A percentile compares a stretch with the other conserved stretches of the same genome.
phyloP scores from a whole-genome alignment of 225 moss, liverwort and hornwort species.

The Pseudisothecium myosuroides region DNA sequence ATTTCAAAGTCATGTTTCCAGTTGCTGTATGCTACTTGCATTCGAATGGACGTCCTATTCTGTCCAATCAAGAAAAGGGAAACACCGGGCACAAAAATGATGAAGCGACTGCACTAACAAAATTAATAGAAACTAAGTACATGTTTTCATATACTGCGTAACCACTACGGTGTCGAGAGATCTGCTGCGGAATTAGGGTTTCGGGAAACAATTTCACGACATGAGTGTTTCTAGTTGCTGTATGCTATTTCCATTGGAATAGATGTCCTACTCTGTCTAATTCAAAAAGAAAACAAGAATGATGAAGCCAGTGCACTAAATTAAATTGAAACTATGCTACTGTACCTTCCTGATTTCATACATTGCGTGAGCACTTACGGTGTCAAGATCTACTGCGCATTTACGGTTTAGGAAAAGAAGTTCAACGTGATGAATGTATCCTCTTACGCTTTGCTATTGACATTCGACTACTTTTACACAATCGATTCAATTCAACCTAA shows the following conservation, averaged over 20 bases:
- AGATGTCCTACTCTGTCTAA: background rate
- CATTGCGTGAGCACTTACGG: background rate
- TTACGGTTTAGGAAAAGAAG: background rate
- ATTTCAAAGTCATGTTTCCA: background rate
- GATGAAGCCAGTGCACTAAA: too few species aligned
- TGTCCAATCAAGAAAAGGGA: background rate
- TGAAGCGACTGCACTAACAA: background rate
- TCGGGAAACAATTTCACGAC: background rate
- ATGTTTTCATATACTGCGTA: background rate
- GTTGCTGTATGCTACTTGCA: background rate
- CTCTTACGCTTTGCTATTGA: background rate
- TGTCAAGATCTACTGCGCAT: background rate
- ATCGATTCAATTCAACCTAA: background rate
- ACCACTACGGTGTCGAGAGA: background rate
- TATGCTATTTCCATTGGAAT: background rate
- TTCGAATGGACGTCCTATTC: background rate
- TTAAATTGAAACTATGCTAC: background rate
- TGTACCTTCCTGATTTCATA: background rate
- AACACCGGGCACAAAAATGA: background rate
- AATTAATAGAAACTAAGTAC: background rate
- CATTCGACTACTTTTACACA: background rate
- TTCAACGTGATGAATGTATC: background rate
- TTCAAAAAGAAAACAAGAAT: background rate
- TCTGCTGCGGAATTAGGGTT: background rate
- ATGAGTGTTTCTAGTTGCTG: background rate